Percentiles rank a stretch among this genome's conserved stretches.
Conservation (phyloP, 148 eudicot species). For the Camellia granthamiana region DNA sequence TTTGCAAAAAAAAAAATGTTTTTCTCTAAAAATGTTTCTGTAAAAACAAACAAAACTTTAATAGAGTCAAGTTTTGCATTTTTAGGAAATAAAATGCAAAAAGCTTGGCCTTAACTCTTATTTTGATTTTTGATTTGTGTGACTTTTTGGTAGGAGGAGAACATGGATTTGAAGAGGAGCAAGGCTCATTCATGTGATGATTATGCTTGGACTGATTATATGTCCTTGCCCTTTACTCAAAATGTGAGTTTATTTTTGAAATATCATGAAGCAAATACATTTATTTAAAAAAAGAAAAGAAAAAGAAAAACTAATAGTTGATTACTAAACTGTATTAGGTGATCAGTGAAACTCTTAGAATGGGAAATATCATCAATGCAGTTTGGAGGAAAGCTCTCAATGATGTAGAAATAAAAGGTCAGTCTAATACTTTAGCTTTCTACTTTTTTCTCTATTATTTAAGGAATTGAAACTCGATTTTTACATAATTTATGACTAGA, state of each 20-base stretch:
- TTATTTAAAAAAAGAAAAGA: neutral
- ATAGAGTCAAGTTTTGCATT: neutral
- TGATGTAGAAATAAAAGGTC: slow-evolving; percentile 88
- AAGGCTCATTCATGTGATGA: slow-evolving; percentile 37
- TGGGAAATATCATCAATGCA: slow-evolving; percentile 90
- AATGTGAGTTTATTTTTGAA: slow-evolving; percentile 36
- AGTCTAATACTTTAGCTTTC: neutral
- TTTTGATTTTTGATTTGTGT: too few species aligned
- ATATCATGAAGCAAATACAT: neutral
- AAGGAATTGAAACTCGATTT: neutral
- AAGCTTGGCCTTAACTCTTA: neutral
- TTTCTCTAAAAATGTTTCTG: too few species aligned
- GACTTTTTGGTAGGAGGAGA: slow-evolving; percentile 57
- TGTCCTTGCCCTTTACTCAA: slow-evolving; percentile 72
- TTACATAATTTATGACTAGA: neutral
- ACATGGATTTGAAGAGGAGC: slow-evolving; percentile 59
- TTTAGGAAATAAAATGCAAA: neutral
- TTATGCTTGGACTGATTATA: slow-evolving; percentile 79
- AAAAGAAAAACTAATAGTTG: neutral
- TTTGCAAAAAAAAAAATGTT: too few species aligned
- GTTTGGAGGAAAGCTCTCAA: slow-evolving; percentile 84
- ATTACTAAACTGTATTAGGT: slow-evolving; percentile 37
- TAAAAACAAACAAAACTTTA: neutral
- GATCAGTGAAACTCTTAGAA: slow-evolving; percentile 89
- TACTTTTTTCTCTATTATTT: neutral